phyloP scores from a whole-genome alignment of 2,329 filamentous ascomycete species.

The Xylogone sp. region DNA sequence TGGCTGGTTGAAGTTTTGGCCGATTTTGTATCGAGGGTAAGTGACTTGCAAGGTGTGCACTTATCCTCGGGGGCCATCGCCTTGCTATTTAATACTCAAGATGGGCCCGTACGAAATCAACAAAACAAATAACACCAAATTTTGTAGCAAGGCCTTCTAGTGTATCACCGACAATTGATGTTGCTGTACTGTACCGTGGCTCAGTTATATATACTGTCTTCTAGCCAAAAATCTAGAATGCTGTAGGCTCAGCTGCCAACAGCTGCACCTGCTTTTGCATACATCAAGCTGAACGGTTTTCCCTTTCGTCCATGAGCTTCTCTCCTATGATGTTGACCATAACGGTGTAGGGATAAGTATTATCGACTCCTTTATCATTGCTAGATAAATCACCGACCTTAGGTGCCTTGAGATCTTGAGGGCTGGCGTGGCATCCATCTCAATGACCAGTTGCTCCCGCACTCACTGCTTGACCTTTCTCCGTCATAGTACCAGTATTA shows the following conservation, averaged over 20 bases:
- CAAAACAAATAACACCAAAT: too few relatives aligned
- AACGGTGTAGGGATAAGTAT: slow-evolving; percentile 61
- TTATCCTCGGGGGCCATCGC: too few relatives aligned
- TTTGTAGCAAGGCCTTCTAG: slow-evolving; percentile 50
- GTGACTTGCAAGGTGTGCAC: too few relatives aligned
- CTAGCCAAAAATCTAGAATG: slow-evolving; percentile 62
- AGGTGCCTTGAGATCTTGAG: slow-evolving; percentile 57
- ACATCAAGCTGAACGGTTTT: slow-evolving; percentile 63
- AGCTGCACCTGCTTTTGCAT: slow-evolving; percentile 58
- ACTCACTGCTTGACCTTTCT: slow-evolving; percentile 43
- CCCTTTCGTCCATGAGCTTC: slow-evolving; percentile 62
- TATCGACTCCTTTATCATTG: slow-evolving; percentile 67
- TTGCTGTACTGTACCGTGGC: slow-evolving; percentile 53
- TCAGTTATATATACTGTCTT: slow-evolving; percentile 50
- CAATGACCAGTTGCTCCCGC: slow-evolving; percentile 53
- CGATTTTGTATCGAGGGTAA: too few relatives aligned
- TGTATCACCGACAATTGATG: slow-evolving; percentile 44
- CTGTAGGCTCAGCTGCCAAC: slow-evolving; percentile 50
- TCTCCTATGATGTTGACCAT: slow-evolving; percentile 57
- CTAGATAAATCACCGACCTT: slow-evolving; percentile 49
- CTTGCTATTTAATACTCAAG: too few relatives aligned
- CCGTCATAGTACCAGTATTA: slow-evolving; percentile 55
- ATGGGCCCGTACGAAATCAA: too few relatives aligned
- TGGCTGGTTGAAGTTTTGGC: too few relatives aligned
- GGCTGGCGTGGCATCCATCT: slow-evolving; percentile 59